phyloP scores from a whole-genome alignment of 176 grass and related monocot species.

The Cenchrus purpureus region DNA sequence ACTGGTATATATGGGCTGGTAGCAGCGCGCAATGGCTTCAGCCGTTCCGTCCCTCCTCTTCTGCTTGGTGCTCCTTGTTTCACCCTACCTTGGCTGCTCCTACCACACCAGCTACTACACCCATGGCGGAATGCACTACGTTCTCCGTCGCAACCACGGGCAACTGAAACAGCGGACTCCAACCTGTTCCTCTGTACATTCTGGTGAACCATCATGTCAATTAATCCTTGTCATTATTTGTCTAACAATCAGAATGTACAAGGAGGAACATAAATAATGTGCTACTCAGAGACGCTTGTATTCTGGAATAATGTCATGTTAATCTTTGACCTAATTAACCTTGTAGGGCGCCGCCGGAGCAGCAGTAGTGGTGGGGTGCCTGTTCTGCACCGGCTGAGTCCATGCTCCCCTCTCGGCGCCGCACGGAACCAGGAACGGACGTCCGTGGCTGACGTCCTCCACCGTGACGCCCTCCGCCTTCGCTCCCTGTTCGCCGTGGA shows the following conservation, averaged over 20 bases:
- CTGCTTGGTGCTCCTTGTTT: slow-evolving; percentile 15
- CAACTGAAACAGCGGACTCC: neutral
- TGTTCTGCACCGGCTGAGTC: neutral
- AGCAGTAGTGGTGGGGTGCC: neutral
- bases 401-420: slow-evolving; percentile 21
- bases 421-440: neutral
- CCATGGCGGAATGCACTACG: neutral
- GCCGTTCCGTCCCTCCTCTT: neutral
- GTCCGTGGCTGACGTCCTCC: slow-evolving; percentile 28
- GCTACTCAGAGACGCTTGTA: neutral
- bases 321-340: neutral
- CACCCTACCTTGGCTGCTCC: neutral
- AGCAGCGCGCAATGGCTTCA: neutral
- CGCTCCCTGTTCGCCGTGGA: neutral
- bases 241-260: neutral
- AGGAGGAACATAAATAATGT: neutral
- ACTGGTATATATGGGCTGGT: too few relatives aligned
- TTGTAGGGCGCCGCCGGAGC: neutral
- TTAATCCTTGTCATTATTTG: neutral
- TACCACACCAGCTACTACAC: slow-evolving; percentile 16
- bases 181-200: neutral
- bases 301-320: neutral
- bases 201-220: neutral
- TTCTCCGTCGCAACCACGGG: neutral
- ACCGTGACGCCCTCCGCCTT: slow-evolving; percentile 14